Evolutionary conservation across 106 monocot species (phyloP), one percentile per base, ranked within the genome.

Genomic region (Dendrobium chrysotoxum): DNA sequence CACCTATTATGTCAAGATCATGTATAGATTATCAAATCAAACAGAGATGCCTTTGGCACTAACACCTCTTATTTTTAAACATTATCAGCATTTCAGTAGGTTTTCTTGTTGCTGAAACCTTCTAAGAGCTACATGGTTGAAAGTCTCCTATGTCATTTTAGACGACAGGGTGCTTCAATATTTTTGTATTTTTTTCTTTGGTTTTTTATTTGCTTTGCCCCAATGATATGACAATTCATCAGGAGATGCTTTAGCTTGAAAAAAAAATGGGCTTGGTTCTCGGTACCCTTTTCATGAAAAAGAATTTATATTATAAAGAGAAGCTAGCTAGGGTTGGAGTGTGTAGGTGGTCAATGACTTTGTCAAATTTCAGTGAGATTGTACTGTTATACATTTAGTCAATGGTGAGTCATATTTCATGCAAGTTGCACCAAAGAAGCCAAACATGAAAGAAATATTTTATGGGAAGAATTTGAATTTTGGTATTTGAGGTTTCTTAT

Each of bases 261-360:
- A 71, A 7, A 71, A 18, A 71, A 71, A 71, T 4, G 0, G 15
- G 15, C 70, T 38, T 71, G 35, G 25, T 28, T 31, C 38, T 71
- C 15, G 16, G 71, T 38, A 38, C 35, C 15, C 31, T 38, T n/a
- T 71, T 31, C 31, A 31, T 70, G 30, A 70, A 70, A 12, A 57
- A 17, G 16, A 61, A 61, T 23, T 61, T 61, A 61, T 50, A 61
- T 61, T 61, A 61, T 9, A 70, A 70, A 70, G 70, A 70, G 70
- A 13, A 71, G 30, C 35, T 71, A 71, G 71, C 16, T 68, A 12
- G 15, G 23, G 64, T 26, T 65, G 25, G 64, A n/a, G 1, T 30
- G 70, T 31, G 11, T 70, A 70, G 70, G 35, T 35, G 70, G 70
- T 70, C 70, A 70, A 70, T 70, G 70, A 70, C 35, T 13, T 71